Evolutionary conservation across 2,329 filamentous ascomycete species (phyloP), one percentile per base, ranked within the genome.

Genomic region (Clonostachys chloroleuca): DNA sequence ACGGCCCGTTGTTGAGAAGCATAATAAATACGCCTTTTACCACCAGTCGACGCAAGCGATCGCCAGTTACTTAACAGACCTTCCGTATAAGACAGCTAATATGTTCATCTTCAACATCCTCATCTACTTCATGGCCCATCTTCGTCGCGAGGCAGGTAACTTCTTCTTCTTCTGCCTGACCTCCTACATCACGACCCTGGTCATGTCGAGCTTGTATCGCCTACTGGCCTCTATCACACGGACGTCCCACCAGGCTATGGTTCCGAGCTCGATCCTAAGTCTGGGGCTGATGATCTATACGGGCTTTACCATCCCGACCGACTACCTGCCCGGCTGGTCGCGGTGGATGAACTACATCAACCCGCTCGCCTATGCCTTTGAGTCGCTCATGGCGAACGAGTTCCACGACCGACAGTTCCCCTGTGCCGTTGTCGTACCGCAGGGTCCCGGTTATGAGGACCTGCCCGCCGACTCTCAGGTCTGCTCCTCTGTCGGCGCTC

Each of bases 381-480:
- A 95, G 62, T 73, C 82, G 0, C 73, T 95, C 20, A 86, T 92
- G 77, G 78, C 88, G 52, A 95, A 95, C 65, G 91, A 96, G 64
- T 95, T 95, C 59, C 67, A 82, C 54, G 68, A 72, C 49, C 80
- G 84, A 12, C 51, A 80, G 0, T 94, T 86, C 60, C 42, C 45
- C 1, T 83, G 79, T 58, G 65, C 61, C 17, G 34, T 80, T 53
- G 76, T 65, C 41, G 67, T 81, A 3, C 78, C 79, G 0, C 66
- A 51, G 46, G 54, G 52, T 1, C n/a, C 47, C 8, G 46, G 52
- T 17, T 62, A 59, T 43, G 49, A 14, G 5, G 6, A 48, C 14
- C 35, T 73, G 4, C 51, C 61, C 0, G 59, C 53, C 3, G 59
- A 69, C 39, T 61, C 80, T 56, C 73, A 70, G 36, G 71, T 83